Conservation (phyloP, 495 filamentous ascomycete genomes). For the Cladorrhinum samala region DNA sequence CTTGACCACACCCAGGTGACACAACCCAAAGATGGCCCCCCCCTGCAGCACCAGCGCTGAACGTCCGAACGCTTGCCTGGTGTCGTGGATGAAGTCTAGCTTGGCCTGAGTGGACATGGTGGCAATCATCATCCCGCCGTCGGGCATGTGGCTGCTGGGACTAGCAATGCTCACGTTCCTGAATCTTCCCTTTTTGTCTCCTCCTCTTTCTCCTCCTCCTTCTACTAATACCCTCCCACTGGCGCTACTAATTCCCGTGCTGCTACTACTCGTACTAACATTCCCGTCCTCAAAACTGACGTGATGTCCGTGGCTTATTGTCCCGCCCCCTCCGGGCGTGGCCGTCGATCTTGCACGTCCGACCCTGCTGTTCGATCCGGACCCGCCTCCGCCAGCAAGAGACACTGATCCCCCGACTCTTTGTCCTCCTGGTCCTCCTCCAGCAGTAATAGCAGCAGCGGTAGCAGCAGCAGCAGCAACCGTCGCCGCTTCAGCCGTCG, state of each 20-base stretch:
- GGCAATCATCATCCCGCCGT: conserved; percentile 8
- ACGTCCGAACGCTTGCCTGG: conserved; percentile 82
- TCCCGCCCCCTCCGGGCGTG: background rate
- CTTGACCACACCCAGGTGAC: conserved; percentile 86
- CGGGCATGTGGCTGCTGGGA: background rate
- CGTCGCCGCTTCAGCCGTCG: conserved; percentile 20
- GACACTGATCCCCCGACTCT: background rate
- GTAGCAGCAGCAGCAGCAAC: background rate
- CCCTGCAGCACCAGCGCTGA: conserved; percentile 84
- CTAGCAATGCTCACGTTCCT: background rate
- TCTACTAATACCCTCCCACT: background rate
- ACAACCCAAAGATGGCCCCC: conserved; percentile 86
- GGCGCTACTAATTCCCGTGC: background rate
- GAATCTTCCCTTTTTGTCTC: background rate
- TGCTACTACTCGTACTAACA: conserved; percentile 2
- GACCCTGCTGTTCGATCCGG: background rate
- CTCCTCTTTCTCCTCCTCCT: background rate
- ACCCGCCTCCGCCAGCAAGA: background rate
- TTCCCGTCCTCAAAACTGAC: conserved; percentile 10
- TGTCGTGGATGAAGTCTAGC: conserved; percentile 83
- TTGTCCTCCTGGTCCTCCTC: no score
- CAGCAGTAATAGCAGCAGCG: no score
- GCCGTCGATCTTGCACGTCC: background rate
- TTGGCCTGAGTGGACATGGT: conserved; percentile 72
- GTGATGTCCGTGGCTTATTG: background rate